A percentile compares a stretch with the other conserved stretches of the same genome.
These are phyloP conservation scores for Solanum sejunctum DNA, from an alignment of 257 asterid species.

Conservation along the genomic window DNA sequence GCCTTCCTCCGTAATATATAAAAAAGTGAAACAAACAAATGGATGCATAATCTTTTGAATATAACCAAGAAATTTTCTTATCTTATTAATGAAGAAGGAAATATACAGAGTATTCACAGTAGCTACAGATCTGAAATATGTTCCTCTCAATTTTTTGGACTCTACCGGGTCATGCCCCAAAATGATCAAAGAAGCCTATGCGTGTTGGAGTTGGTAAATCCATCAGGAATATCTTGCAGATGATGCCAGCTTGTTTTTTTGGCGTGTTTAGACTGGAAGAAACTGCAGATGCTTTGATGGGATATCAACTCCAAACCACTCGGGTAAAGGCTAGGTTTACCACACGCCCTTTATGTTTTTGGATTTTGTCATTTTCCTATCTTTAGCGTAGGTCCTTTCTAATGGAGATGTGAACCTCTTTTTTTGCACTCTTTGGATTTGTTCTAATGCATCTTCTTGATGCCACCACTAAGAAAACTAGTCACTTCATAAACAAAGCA, in stretches of 20 bases:
- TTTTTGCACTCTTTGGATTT: background rate
- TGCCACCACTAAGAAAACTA: background rate
- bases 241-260: background rate
- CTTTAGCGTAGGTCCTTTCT: background rate
- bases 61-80: background rate
- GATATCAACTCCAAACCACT: background rate
- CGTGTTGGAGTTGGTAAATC: background rate
- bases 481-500: background rate
- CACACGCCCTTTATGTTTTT: background rate
- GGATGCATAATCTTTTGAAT: background rate
- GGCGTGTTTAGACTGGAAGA: background rate
- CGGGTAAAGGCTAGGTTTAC: background rate
- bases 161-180: background rate
- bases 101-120: background rate
- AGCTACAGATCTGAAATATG: background rate
- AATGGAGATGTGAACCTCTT: background rate
- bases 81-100: background rate
- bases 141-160: background rate
- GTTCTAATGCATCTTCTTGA: background rate
- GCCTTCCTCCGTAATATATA: background rate
- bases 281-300: background rate
- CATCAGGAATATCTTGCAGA: background rate
- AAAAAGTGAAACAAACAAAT: background rate
- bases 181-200: background rate
- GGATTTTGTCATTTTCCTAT: background rate